These are phyloP conservation scores for Taphrina wiesneri DNA, from an alignment of 1,139 yeast genomes.

Conservation along the genomic window DNA sequence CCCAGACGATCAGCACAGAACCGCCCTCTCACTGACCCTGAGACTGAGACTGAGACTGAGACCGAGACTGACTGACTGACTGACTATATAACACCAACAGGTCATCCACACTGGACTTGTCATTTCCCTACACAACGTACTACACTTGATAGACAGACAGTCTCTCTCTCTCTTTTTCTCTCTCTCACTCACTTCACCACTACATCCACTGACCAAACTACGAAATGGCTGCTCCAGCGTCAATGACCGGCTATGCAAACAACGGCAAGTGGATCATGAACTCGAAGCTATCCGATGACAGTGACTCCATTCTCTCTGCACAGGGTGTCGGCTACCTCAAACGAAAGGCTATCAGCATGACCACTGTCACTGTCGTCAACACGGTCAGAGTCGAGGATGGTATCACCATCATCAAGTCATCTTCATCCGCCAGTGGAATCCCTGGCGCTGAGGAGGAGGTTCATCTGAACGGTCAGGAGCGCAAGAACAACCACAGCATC, in stretches of 20 bases:
- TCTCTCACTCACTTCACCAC: not conserved
- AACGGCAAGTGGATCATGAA: conserved; percentile 31
- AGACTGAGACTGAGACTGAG: too few species aligned
- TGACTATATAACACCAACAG: too few species aligned
- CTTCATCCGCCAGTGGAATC: conserved; percentile 19
- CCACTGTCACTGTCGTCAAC: conserved; percentile 28
- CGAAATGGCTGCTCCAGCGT: conserved; percentile 31
- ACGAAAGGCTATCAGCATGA: conserved; percentile 33
- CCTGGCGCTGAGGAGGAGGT: conserved; percentile 30
- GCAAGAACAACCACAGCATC: conserved; percentile 12
- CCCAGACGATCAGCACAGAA: not conserved
- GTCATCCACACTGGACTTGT: too few species aligned
- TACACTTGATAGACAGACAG: not conserved
- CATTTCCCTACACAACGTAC: too few species aligned
- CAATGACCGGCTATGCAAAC: conserved; percentile 14
- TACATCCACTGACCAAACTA: not conserved
- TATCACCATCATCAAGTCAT: conserved; percentile 15
- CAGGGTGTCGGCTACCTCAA: conserved; percentile 32
- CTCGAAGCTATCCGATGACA: conserved; percentile 24
- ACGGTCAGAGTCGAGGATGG: conserved; percentile 20
- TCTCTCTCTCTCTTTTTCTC: not conserved
- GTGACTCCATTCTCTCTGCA: conserved; percentile 27
- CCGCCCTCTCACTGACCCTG: not conserved
- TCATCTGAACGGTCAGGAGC: conserved; percentile 13
- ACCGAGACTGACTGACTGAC: too few species aligned